These are phyloP conservation scores for Plasmodium cynomolgi DNA, from an alignment of 169 alveolate species.

Conservation along the genomic window DNA sequence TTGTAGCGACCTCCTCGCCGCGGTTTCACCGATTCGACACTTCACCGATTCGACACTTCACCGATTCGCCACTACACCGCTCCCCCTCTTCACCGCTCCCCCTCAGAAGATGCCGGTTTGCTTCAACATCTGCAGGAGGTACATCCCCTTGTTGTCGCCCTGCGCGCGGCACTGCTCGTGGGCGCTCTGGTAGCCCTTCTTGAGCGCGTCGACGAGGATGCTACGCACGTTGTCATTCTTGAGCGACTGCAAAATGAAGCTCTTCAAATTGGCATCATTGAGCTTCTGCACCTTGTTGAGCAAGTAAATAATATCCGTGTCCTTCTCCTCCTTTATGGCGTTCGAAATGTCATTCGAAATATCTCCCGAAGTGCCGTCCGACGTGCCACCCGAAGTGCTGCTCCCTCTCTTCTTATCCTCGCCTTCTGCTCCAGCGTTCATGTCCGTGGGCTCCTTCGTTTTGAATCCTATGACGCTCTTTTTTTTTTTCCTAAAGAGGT, in stretches of 20 bases:
- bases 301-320: constrained; percentile 54
- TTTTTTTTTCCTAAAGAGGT: constrained; percentile 41
- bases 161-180: constrained; percentile 43
- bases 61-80: no score
- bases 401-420: neutral
- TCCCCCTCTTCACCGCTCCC: neutral
- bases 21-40: neutral
- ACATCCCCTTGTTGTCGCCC: constrained; percentile 70
- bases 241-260: constrained; percentile 68
- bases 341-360: neutral
- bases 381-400: neutral
- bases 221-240: constrained; percentile 53
- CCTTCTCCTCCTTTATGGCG: constrained; percentile 72
- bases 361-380: neutral
- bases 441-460: constrained; percentile 21
- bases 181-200: constrained; percentile 65
- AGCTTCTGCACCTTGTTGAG: constrained; percentile 59
- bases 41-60: neutral
- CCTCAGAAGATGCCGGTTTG: constrained; percentile 59
- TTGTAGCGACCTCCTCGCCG: no score
- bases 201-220: constrained; percentile 60
- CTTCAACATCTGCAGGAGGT: constrained; percentile 66
- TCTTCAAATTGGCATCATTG: constrained; percentile 60
- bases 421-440: neutral
- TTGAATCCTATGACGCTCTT: constrained; percentile 70